These are phyloP conservation scores for Dionaea muscipula DNA, from an alignment of 179 eudicot species.

Conservation along the genomic window DNA sequence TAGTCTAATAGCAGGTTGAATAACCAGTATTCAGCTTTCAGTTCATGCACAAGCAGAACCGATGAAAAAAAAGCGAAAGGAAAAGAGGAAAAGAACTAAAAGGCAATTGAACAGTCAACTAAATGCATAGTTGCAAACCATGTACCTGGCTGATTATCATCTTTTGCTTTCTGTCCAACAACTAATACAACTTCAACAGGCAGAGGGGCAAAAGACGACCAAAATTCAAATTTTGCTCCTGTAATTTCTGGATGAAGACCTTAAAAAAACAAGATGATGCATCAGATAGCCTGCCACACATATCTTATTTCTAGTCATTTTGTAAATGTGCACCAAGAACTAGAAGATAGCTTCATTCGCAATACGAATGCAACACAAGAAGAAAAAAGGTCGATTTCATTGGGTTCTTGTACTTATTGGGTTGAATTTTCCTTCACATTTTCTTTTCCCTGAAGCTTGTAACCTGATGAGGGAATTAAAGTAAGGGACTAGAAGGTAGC, in stretches of 20 bases:
- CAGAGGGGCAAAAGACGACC: constrained; percentile 79
- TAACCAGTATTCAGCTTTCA: too few relatives aligned
- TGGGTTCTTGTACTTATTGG: too few relatives aligned
- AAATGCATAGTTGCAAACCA: constrained; percentile 6
- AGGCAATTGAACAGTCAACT: not conserved
- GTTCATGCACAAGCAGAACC: not conserved
- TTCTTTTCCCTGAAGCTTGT: too few relatives aligned
- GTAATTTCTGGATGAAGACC: constrained; percentile 85
- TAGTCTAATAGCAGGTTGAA: too few relatives aligned
- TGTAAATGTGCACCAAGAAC: too few relatives aligned
- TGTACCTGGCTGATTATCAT: constrained; percentile 39
- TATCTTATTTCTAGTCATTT: not conserved
- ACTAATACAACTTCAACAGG: constrained; percentile 72
- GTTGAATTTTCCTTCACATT: too few relatives aligned
- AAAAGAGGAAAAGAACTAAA: not conserved
- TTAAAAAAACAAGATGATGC: constrained; percentile 14
- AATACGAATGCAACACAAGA: too few relatives aligned
- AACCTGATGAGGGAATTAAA: too few relatives aligned
- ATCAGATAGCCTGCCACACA: not conserved
- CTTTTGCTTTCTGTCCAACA: constrained; percentile 72
- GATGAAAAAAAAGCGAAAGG: not conserved
- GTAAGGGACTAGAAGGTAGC: too few relatives aligned
- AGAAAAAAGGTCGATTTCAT: too few relatives aligned
- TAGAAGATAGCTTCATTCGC: not conserved
- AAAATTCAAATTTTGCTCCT: constrained; percentile 53